Evolutionary conservation across 257 asterid genomes (phyloP), one percentile per base, ranked within the genome.

Genomic region (Handroanthus guayacan): DNA sequence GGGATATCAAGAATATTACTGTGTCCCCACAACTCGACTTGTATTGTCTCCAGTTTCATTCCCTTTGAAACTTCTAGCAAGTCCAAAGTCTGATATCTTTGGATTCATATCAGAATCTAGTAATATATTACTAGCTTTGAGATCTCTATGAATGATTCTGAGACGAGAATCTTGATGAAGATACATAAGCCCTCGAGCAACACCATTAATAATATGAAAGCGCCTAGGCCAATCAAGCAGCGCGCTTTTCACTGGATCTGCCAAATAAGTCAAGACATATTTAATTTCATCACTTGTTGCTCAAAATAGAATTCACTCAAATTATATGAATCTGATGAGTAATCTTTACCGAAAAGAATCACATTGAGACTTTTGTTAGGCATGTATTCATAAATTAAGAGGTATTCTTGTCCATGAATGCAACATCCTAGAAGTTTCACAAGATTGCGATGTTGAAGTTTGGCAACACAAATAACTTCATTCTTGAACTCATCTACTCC

Each of bases 401-500:
- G 38, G 51, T 72, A 72, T 14, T 72, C 77, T 61, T 72, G 69
- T 45, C 77, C 77, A 44, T 67, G 11, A 9, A 72, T 72, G 77
- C 77, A 72, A 69, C 77, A 72, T 36, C 77, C 77, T 6, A 60
- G 77, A 72, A 72, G 77, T 71, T 74, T 74, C 71, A 62, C 78
- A 47, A 74, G 70, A 62, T 74, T 74, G 38, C 78, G 7, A 18
- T 74, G 78, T 63, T 74, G 71, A n/a, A 74, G 71, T 69, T 74
- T 74, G 1, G 71, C 31, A 0, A 74, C n/a, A 17, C 78, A 74
- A 39, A 36, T 74, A 1, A 72, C 77, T 72, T 72, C 69, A 9
- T 72, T 72, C 68, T 58, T 72, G 69, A 72, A 72, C 69, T 60
- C 77, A 6, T 72, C 48, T 5, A 72, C 12, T 25, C 77, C 77